Evolutionary conservation across 2,329 filamentous ascomycete species (phyloP).

Genomic region (Chaetomiaceae sp.): DNA sequence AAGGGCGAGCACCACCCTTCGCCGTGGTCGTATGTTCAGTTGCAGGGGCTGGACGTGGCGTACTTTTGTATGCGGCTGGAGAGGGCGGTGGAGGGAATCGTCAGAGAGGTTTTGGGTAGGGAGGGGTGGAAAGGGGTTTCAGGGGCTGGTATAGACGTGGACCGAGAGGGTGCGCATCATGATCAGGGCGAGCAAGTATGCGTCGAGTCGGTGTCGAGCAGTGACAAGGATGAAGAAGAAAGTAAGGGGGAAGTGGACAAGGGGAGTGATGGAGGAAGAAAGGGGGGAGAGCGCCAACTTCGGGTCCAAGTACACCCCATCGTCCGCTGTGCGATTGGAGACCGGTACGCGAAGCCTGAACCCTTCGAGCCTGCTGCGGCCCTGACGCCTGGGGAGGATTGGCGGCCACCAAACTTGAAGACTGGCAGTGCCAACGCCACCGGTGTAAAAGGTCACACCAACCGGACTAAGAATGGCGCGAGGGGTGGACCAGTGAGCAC

Average conservation of each 20-base stretch:
- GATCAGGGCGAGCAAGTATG: no score
- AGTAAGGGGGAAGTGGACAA: no score
- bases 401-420: constrained; percentile 2
- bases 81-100: neutral
- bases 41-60: constrained; percentile 10
- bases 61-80: constrained; percentile 15
- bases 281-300: no score
- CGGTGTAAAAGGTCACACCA: no score
- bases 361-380: constrained; percentile 11
- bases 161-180: no score
- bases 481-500: neutral
- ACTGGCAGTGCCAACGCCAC: neutral
- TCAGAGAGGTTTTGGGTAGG: neutral
- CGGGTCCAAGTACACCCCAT: no score
- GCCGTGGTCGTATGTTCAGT: neutral
- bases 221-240: no score
- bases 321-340: neutral
- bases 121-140: neutral
- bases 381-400: constrained; percentile 13
- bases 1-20: neutral
- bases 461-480: no score
- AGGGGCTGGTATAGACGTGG: no score
- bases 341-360: neutral
- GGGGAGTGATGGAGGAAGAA: no score
- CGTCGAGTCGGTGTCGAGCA: no score